Conservation (phyloP, 768 basidiomycete genomes). For the Suillus fuscotomentosus region DNA sequence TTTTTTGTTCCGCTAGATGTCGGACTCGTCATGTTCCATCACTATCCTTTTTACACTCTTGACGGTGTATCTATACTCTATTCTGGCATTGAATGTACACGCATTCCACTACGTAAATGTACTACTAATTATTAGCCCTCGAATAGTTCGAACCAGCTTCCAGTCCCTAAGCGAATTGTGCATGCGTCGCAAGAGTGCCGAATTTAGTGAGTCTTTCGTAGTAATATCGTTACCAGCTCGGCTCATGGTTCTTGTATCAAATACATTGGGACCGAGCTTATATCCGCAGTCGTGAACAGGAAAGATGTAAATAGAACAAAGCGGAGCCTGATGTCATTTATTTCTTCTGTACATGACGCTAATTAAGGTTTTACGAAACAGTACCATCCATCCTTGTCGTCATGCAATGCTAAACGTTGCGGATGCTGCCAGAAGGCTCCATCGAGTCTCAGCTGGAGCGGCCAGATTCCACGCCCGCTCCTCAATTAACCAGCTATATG, state of each 20-base stretch:
- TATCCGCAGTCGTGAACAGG: constrained; percentile 35
- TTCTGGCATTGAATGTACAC: neutral
- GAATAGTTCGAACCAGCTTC: too few relatives aligned
- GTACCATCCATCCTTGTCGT: neutral
- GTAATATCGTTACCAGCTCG: neutral
- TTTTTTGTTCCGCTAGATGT: neutral
- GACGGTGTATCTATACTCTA: neutral
- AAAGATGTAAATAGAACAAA: neutral
- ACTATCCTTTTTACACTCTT: neutral
- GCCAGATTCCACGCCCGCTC: neutral
- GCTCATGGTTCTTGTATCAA: constrained; percentile 73
- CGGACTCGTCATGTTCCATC: neutral
- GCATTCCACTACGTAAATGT: neutral
- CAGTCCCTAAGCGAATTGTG: neutral
- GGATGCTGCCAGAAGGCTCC: neutral
- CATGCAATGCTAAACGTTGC: neutral
- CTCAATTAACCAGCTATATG: neutral
- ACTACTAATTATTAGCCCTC: neutral
- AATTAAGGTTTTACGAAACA: neutral
- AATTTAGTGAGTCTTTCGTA: neutral
- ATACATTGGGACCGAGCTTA: constrained; percentile 88
- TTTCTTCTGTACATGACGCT: neutral
- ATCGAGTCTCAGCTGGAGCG: neutral
- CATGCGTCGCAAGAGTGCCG: neutral
- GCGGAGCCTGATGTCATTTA: neutral